Percentiles rank a stretch among this genome's conserved stretches.
phyloP scores from a whole-genome alignment of 1,139 yeast genomes.

The Schwanniomyces etchellsii region DNA sequence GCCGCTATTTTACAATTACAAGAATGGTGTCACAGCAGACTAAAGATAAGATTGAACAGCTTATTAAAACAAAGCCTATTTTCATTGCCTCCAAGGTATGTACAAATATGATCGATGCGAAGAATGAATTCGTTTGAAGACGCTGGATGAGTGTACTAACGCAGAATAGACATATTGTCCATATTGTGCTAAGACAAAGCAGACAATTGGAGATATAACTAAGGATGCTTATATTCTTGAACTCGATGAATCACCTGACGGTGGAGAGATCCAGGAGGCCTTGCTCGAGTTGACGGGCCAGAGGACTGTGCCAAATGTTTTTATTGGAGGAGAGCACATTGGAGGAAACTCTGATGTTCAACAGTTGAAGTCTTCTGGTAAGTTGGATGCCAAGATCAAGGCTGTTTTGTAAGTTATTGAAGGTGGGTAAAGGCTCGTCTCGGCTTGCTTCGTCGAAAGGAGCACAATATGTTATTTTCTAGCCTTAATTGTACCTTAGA shows the following conservation, averaged over 20 bases:
- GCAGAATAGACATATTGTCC: slow-evolving; percentile 49
- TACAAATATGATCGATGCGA: too few species aligned
- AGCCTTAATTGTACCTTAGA: too few species aligned
- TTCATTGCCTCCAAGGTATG: slow-evolving; percentile 79
- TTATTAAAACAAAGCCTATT: slow-evolving; percentile 62
- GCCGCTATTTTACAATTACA: slow-evolving; percentile 9
- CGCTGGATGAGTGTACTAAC: slow-evolving; percentile 13
- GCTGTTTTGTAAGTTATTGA: slow-evolving; percentile 26
- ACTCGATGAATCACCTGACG: slow-evolving; percentile 46
- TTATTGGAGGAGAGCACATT: slow-evolving; percentile 83
- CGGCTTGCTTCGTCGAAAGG: too few species aligned
- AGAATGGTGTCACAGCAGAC: slow-evolving; percentile 44
- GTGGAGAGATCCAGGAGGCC: slow-evolving; percentile 66
- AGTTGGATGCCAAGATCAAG: slow-evolving; percentile 32
- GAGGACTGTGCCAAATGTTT: slow-evolving; percentile 88
- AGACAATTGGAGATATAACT: slow-evolving; percentile 46
- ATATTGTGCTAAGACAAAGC: slow-evolving; percentile 62
- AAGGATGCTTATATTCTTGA: slow-evolving; percentile 59
- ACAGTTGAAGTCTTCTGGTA: slow-evolving; percentile 37
- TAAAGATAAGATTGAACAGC: slow-evolving; percentile 51
- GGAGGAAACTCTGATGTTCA: slow-evolving; percentile 94
- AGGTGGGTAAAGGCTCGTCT: too few species aligned
- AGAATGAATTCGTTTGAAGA: too few species aligned
- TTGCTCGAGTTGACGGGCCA: slow-evolving; percentile 77
- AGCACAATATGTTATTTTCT: too few species aligned